phyloP scores from a whole-genome alignment of 805 yeast species.

The Teunomyces lycoperdinae region DNA sequence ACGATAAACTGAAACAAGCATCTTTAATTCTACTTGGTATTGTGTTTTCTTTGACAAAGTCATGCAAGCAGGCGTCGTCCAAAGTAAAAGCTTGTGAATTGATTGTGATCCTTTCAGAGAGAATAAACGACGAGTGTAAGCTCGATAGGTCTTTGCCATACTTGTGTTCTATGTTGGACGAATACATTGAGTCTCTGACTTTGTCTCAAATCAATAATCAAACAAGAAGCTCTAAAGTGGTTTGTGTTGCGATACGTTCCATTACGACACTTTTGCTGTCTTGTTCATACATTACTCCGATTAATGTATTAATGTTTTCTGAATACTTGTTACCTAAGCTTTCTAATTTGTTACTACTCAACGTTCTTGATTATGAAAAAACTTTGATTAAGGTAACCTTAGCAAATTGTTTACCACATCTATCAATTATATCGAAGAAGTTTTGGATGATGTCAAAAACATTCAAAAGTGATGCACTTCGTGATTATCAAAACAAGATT shows the following conservation, averaged over 20 bases:
- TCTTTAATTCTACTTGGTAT: conserved; percentile 57
- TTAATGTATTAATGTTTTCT: conserved; percentile 73
- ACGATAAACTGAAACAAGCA: conserved; percentile 38
- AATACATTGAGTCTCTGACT: conserved; percentile 27
- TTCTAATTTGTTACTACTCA: conserved; percentile 19
- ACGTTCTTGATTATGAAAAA: conserved; percentile 27
- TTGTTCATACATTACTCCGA: conserved; percentile 64
- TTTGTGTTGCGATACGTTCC: conserved; percentile 59
- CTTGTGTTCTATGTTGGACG: conserved; percentile 69
- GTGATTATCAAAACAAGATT: neutral
- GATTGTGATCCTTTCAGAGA: conserved; percentile 71
- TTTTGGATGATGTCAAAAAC: conserved; percentile 62
- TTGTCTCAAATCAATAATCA: neutral
- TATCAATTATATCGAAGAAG: conserved; percentile 62
- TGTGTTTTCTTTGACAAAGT: conserved; percentile 57
- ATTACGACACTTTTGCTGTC: conserved; percentile 65
- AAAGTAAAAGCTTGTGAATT: conserved; percentile 72
- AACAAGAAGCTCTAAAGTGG: conserved; percentile 51
- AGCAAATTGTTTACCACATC: conserved; percentile 68
- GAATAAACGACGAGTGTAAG: conserved; percentile 76
- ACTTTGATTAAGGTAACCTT: conserved; percentile 52
- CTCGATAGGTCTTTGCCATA: conserved; percentile 85
- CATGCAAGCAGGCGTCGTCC: conserved; percentile 57
- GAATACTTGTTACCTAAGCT: conserved; percentile 81
- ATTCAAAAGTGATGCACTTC: conserved; percentile 29